phyloP scores from a whole-genome alignment of 495 filamentous ascomycete species.

The Talaromyces trachyspermus region DNA sequence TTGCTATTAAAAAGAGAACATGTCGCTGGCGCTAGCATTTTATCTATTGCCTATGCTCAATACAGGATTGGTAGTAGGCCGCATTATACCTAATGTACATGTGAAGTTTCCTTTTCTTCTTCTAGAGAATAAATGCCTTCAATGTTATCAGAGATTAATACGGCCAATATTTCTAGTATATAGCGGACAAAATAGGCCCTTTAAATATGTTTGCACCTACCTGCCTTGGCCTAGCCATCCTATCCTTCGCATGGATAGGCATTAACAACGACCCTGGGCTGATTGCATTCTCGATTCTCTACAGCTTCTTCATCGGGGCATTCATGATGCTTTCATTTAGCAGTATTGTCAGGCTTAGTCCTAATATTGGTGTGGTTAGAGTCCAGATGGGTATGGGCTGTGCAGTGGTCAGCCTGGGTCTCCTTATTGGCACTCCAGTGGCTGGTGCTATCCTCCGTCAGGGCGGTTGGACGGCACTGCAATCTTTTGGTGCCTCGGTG shows the following conservation, averaged over 20 bases:
- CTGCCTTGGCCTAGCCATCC: not conserved
- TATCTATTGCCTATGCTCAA: not conserved
- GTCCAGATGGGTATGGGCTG: too few species aligned
- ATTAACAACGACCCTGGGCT: slow-evolving; percentile 13
- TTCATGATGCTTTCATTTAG: slow-evolving; percentile 20
- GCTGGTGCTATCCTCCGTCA: too few species aligned
- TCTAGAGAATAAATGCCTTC: too few species aligned
- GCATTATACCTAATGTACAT: slow-evolving; percentile 26
- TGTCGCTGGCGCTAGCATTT: not conserved
- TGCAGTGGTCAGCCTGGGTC: too few species aligned
- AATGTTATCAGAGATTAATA: too few species aligned
- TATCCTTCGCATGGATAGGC: not conserved
- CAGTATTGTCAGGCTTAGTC: slow-evolving; percentile 19
- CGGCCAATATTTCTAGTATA: too few species aligned
- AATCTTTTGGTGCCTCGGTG: too few species aligned
- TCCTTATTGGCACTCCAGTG: too few species aligned
- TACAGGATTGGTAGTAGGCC: slow-evolving; percentile 13
- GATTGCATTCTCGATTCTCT: slow-evolving; percentile 18
- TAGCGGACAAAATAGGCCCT: slow-evolving; percentile 7
- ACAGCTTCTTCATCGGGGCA: slow-evolving; percentile 26
- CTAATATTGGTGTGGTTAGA: too few species aligned
- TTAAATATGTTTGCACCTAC: not conserved
- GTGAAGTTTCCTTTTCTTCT: too few species aligned
- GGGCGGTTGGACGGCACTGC: too few species aligned
- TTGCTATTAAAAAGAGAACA: not conserved